Base-by-base conservation (phyloP, 2,329 filamentous ascomycete genomes). In the Diaporthe velutina region DNA sequence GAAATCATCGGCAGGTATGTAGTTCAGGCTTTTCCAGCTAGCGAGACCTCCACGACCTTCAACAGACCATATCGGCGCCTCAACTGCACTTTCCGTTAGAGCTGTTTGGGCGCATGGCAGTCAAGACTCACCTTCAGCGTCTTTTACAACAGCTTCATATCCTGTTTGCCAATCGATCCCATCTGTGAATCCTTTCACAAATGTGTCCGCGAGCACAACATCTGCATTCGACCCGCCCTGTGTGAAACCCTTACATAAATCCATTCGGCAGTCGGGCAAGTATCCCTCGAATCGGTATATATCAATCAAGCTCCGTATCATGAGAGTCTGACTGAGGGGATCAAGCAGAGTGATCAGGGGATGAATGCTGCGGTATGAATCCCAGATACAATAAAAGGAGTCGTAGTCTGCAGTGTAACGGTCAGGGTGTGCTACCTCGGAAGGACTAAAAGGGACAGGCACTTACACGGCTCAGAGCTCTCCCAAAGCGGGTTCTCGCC, bases 231-330 rank as follows among this genome's bases (percentile, higher is more conserved):
- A 93, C 0, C 93, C 93, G 6, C 93, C 92, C 82, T 93, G 87
- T 85, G 78, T 94, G 94, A 5, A 89, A 92, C 74, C 93, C 80
- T 93, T 93, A 80, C 90, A 93, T 1, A 95, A 86, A n/a, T 88
- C 91, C 93, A 95, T 95, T 48, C 93, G 89, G 77, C 93, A 95
- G 80, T 95, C 93, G 0, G 93, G 93, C 7, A 95, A 83, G 85
- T 91, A 94, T 0, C 93, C 93, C 77, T 92, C 87, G 78, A 93
- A 88, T 40, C 87, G 86, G 78, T 95, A 95, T 0, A 90, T 94
- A 74, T 94, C 92, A 13, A 95, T 88, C 50, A 95, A 83, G 74
- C 90, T 93, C n/a, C 91, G 87, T 17, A 94, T 86, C 88, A 94
- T 93, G 70, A 88, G 83, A 0, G 90, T 88, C 75, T 93, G 90